Base-by-base conservation (phyloP, 1,139 yeast genomes). In the Blastobotrys arbuscula region DNA sequence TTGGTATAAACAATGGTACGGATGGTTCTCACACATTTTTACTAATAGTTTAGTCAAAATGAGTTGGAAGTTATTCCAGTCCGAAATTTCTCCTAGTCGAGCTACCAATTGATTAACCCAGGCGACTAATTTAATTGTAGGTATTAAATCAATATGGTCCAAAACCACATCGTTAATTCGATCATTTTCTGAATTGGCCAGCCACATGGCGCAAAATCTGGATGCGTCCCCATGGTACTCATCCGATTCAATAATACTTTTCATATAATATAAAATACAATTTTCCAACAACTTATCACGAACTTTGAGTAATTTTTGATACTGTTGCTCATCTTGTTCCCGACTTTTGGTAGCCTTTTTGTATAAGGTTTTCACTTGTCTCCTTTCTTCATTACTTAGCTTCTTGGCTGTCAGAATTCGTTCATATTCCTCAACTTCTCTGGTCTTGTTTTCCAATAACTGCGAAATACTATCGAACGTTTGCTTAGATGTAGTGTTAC, bases 101-200 rank as follows among this genome's bases (percentile, higher is more conserved):
- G 97, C 87, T 4, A 87, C 75, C 42, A 92, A 72, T 62, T 92
- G 98, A 50, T 86, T 82, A 41, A 83, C 73, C 96, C 97, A 89
- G 0, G 88, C 78, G 3, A 87, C 72, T 49, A 88, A 76, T 57
- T 81, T 81, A 58, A 72, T 70, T 19, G 77, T 71, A 0, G 95
- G 84, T 28, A 87, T 67, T 2, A 76, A 63, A 16, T 72, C 67
- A 0, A 64, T 53, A n/a, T 58, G 53, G 19, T 50, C 45, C 18
- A 50, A 51, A 5, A 66, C 57, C 3, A 53, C 55, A 6, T 42
- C 47, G 39, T 66, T 68, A 13, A 67, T 59, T 3, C 76, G 64
- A 1, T 67, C 74, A 43, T 73, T 71, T 5, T 63, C 63, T 2
- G 80, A 72, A 56, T 77, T 75, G 51, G 84, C 86, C 39, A 92